Evolutionary conservation across 305 asterid genomes (phyloP).

Genomic region (Fraxinus platypoda): DNA sequence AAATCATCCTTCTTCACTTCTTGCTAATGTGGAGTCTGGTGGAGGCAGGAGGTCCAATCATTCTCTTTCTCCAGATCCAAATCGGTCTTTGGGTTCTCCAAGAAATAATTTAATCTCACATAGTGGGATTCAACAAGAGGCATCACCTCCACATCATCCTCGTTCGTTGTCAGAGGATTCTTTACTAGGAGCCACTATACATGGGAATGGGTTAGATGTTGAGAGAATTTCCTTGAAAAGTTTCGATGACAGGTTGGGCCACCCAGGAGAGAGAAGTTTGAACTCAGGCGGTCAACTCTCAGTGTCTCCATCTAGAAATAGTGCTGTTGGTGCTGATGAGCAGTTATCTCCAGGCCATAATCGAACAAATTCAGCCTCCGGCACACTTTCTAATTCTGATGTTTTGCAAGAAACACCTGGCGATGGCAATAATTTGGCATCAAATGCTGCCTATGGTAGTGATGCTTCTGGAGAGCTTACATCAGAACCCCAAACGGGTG

Average conservation of each 20-base stretch:
- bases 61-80: constrained; percentile 50
- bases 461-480: constrained; percentile 68
- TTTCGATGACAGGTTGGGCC: constrained; percentile 56
- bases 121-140: constrained; percentile 42
- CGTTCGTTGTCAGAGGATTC: constrained; percentile 70
- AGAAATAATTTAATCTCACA: constrained; percentile 39
- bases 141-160: constrained; percentile 55
- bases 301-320: constrained; percentile 50
- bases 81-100: constrained; percentile 53
- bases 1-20: constrained; percentile 65
- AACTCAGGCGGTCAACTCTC: constrained; percentile 38
- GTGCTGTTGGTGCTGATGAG: constrained; percentile 40
- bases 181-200: constrained; percentile 46
- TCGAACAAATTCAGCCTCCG: constrained; percentile 67
- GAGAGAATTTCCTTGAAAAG: constrained; percentile 48
- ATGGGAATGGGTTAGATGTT: constrained; percentile 44
- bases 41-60: constrained; percentile 46
- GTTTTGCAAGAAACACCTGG: constrained; percentile 54
- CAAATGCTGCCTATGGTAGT: constrained; percentile 46
- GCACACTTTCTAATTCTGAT: constrained; percentile 62
- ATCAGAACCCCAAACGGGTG: constrained; percentile 50
- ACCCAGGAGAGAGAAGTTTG: constrained; percentile 53
- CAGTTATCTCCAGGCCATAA: constrained; percentile 47
- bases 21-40: constrained; percentile 55
- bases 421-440: constrained; percentile 56